These are phyloP conservation scores for Diplodia mutila DNA, from an alignment of 2,329 filamentous ascomycete species.

Conservation along the genomic window DNA sequence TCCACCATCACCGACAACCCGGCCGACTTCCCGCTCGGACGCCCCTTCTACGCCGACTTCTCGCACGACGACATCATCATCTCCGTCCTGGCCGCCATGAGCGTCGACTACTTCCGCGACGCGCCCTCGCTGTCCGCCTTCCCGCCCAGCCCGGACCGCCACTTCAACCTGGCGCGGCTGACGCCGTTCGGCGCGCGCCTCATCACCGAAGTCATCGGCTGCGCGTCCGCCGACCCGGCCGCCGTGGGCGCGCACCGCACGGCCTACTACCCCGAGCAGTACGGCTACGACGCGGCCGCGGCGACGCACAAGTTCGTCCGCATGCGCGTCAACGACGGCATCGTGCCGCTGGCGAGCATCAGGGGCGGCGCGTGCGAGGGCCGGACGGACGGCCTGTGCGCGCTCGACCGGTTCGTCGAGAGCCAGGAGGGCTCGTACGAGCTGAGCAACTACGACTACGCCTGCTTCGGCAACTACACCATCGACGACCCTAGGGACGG, in stretches of 20 bases:
- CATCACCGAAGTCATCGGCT: conserved; percentile 61
- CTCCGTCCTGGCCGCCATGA: conserved; percentile 56
- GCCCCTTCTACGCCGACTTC: conserved; percentile 58
- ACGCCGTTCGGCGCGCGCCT: conserved; percentile 61
- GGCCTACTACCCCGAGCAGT: conserved; percentile 49
- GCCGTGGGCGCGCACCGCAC: conserved; percentile 46
- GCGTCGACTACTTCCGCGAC: conserved; percentile 58
- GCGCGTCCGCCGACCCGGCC: conserved; percentile 46
- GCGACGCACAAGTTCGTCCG: conserved; percentile 29
- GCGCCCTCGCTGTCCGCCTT: conserved; percentile 48
- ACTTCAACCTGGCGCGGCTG: conserved; percentile 55
- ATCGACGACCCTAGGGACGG: not conserved
- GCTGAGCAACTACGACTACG: conserved; percentile 17
- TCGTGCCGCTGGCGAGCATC: conserved; percentile 17
- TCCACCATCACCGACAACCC: conserved; percentile 52
- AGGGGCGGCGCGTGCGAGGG: conserved; percentile 6
- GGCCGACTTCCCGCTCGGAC: conserved; percentile 51
- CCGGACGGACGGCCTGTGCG: conserved; percentile 14
- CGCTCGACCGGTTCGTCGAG: conserved; percentile 8
- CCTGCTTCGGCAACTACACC: conserved; percentile 21
- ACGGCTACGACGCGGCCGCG: conserved; percentile 49
- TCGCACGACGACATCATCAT: conserved; percentile 59
- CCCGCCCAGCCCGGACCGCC: conserved; percentile 50
- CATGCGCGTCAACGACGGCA: conserved; percentile 18
- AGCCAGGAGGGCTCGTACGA: conserved; percentile 18